A percentile compares a stretch with the other conserved stretches of the same genome.
These are phyloP conservation scores for Apophysomyces sp. DNA, from an alignment of 371 early-diverging fungal species.

Conservation along the genomic window DNA sequence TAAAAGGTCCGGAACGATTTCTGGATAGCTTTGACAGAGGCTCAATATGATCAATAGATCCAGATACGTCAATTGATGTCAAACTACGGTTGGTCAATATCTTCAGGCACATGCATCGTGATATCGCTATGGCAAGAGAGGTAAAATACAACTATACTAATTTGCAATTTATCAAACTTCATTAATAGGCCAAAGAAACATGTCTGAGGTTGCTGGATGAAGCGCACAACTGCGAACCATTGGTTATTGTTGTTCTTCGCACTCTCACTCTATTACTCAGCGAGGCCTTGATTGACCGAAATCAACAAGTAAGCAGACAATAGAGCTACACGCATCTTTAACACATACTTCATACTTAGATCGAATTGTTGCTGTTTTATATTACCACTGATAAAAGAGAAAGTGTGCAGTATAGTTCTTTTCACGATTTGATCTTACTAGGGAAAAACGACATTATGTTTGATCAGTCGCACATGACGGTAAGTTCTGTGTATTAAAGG, in stretches of 20 bases:
- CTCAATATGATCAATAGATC: slow-evolving; percentile 22
- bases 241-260: slow-evolving; percentile 41
- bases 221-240: slow-evolving; percentile 32
- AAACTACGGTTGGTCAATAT: slow-evolving; percentile 47
- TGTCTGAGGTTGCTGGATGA: slow-evolving; percentile 47
- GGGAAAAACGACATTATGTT: slow-evolving; percentile 31
- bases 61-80: slow-evolving; percentile 37
- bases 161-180: not conserved
- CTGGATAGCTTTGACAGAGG: slow-evolving; percentile 11
- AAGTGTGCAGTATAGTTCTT: slow-evolving; percentile 21
- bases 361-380: slow-evolving; percentile 38
- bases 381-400: slow-evolving; percentile 31
- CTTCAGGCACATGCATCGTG: slow-evolving; percentile 61
- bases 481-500: not conserved
- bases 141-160: slow-evolving; percentile 8
- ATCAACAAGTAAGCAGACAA: slow-evolving; percentile 39
- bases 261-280: slow-evolving; percentile 49
- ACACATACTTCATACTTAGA: slow-evolving; percentile 8
- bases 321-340: too few species aligned
- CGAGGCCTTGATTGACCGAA: slow-evolving; percentile 49
- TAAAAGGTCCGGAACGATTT: slow-evolving; percentile 20
- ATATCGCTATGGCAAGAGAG: slow-evolving; percentile 53
- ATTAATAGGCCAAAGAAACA: slow-evolving; percentile 40
- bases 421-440: slow-evolving; percentile 33
- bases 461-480: slow-evolving; percentile 27